Conservation (phyloP, 176 grass and related monocot species). For the Avena eriantha region DNA sequence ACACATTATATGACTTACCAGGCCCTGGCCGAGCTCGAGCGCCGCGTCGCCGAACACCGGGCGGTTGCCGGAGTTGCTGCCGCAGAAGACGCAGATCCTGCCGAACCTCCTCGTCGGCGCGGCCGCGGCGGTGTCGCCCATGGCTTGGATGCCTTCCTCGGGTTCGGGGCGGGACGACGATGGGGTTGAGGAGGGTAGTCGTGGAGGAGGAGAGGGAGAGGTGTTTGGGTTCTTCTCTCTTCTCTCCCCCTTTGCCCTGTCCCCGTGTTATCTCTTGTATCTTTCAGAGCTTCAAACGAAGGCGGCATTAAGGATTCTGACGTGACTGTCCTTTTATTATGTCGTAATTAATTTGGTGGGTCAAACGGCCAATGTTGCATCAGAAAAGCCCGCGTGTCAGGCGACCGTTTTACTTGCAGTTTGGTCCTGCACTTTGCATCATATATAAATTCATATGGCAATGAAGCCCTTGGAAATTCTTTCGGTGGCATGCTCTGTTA, state of each 20-base stretch:
- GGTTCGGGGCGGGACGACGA: neutral
- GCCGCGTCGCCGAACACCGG: constrained; percentile 82
- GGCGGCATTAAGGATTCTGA: constrained; percentile 45
- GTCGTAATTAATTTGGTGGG: constrained; percentile 33
- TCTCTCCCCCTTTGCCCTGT: constrained; percentile 24
- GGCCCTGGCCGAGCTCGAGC: constrained; percentile 79
- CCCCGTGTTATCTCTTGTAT: constrained; percentile 10
- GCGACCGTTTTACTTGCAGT: neutral
- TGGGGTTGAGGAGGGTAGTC: neutral
- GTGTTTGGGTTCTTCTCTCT: constrained; percentile 14
- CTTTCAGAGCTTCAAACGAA: constrained; percentile 50
- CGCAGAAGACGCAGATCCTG: constrained; percentile 98
- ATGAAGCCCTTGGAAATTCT: neutral
- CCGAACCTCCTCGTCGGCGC: constrained; percentile 61
- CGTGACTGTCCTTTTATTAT: constrained; percentile 32
- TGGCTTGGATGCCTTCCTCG: neutral
- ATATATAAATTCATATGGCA: neutral
- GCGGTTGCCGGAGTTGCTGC: constrained; percentile 89
- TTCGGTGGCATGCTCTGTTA: too few species aligned
- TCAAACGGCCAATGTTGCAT: constrained; percentile 40
- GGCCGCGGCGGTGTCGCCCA: constrained; percentile 44
- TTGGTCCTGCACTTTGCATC: neutral
- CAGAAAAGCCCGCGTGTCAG: constrained; percentile 16
- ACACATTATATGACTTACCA: constrained; percentile 66
- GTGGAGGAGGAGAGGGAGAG: constrained; percentile 12